Evolutionary conservation across 768 basidiomycete species (phyloP).

Genomic region (Pisolithus sp.): DNA sequence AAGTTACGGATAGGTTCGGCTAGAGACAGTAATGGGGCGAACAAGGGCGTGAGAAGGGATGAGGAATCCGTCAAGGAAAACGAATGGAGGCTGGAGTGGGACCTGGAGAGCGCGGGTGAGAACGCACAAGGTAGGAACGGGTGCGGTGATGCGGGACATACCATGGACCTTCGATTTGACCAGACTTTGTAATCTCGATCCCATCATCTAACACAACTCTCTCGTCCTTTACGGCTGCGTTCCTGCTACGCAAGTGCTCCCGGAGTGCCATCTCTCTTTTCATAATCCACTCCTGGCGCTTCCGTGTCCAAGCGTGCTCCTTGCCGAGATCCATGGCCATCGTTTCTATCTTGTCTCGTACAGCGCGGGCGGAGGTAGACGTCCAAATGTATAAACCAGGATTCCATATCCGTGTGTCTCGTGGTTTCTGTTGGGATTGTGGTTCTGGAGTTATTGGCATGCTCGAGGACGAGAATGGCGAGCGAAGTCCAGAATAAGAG

Average conservation of each 20-base stretch:
- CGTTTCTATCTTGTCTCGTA: slow-evolving; percentile 47
- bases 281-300: not conserved
- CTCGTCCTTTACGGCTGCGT: not conserved
- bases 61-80: not conserved
- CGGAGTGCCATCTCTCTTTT: not conserved
- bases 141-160: not conserved
- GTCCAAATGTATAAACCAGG: slow-evolving; percentile 76
- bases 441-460: not conserved
- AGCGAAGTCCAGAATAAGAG: not conserved
- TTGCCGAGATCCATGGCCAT: slow-evolving; percentile 54
- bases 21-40: slow-evolving; percentile 51
- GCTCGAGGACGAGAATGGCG: slow-evolving; percentile 1
- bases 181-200: not conserved
- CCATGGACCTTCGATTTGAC: not conserved
- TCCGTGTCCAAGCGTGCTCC: not conserved
- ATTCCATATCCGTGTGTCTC: slow-evolving; percentile 55
- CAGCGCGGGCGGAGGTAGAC: slow-evolving; percentile 44
- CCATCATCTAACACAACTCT: not conserved
- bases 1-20: slow-evolving; percentile 47
- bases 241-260: not conserved
- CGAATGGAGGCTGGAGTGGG: not conserved
- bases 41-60: slow-evolving; percentile 34
- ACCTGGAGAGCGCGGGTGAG: not conserved
- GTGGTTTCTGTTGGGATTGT: slow-evolving; percentile 13
- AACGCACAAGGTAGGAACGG: not conserved